A percentile compares a stretch with the other conserved stretches of the same genome.
phyloP scores from a whole-genome alignment of 495 filamentous ascomycete genomes.

The Oidiodendron maius region DNA sequence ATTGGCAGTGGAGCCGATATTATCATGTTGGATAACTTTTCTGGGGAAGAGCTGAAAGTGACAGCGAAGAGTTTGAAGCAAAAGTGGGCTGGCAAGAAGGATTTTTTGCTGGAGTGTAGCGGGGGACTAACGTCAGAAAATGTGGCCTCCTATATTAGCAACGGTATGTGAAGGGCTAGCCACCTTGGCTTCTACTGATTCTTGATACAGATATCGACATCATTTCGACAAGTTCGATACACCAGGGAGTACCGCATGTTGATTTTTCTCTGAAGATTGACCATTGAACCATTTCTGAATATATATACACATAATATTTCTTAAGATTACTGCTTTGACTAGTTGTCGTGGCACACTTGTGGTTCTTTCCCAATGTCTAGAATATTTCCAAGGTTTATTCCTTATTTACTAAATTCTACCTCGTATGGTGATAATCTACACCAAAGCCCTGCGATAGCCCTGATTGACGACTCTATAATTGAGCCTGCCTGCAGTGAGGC shows the following conservation, averaged over 20 bases:
- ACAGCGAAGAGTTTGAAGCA: conserved; percentile 69
- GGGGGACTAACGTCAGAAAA: conserved; percentile 86
- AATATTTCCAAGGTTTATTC: no score
- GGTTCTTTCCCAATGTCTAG: no score
- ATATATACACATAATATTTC: no score
- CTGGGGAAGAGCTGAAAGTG: conserved; percentile 61
- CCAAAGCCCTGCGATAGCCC: no score
- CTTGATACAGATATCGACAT: conserved; percentile 72
- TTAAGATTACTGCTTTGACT: no score
- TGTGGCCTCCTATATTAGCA: conserved; percentile 70
- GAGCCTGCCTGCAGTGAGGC: no score
- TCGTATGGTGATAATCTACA: no score
- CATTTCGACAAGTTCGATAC: conserved; percentile 90
- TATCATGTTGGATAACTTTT: conserved; percentile 96
- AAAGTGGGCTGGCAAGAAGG: conserved; percentile 60
- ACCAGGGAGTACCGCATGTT: conserved; percentile 87
- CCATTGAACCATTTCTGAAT: conserved; percentile 28
- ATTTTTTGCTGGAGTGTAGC: conserved; percentile 84
- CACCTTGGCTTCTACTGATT: conserved; percentile 1
- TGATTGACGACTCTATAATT: no score
- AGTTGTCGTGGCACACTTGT: no score
- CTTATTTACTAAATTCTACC: no score
- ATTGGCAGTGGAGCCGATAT: conserved; percentile 88
- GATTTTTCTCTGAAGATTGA: conserved; percentile 94
- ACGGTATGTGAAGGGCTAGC: conserved; percentile 38